These are phyloP conservation scores for Dioszegia crocea DNA, from an alignment of 768 basidiomycete species.

Conservation along the genomic window DNA sequence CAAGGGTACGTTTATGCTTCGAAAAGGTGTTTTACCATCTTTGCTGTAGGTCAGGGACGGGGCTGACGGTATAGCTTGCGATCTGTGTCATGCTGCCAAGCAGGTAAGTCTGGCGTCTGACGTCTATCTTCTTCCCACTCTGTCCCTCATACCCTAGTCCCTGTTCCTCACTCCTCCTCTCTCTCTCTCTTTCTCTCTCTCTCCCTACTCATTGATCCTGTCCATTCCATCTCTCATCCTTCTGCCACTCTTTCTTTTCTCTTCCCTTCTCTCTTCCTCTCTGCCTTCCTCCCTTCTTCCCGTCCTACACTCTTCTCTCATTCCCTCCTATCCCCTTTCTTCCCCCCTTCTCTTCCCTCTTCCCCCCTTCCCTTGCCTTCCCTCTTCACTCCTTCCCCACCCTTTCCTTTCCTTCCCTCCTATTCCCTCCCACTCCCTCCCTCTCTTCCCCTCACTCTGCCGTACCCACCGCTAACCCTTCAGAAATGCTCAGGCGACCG, in stretches of 20 bases:
- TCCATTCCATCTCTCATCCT: background rate
- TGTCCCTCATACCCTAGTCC: background rate
- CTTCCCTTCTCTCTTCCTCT: background rate
- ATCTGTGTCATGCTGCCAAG: constrained; percentile 44
- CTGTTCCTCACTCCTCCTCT: background rate
- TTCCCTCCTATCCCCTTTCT: background rate
- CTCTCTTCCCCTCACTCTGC: background rate
- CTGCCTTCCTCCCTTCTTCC: background rate
- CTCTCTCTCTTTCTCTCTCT: background rate
- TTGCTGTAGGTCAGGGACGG: background rate
- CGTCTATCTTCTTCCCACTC: background rate
- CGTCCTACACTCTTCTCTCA: background rate
- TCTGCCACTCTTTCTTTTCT: background rate
- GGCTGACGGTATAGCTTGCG: constrained; percentile 25
- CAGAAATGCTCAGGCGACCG: constrained; percentile 47
- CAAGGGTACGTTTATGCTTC: constrained; percentile 27
- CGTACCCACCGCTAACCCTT: background rate
- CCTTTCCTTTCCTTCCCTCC: background rate
- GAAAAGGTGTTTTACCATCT: too few relatives aligned
- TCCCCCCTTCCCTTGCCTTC: background rate
- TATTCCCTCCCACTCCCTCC: background rate
- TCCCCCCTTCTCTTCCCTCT: background rate
- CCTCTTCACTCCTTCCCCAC: background rate
- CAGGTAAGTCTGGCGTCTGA: constrained; percentile 21
- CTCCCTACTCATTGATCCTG: background rate